Conservation (phyloP, 495 filamentous ascomycete species). For the Trichoderma asperelloides region DNA sequence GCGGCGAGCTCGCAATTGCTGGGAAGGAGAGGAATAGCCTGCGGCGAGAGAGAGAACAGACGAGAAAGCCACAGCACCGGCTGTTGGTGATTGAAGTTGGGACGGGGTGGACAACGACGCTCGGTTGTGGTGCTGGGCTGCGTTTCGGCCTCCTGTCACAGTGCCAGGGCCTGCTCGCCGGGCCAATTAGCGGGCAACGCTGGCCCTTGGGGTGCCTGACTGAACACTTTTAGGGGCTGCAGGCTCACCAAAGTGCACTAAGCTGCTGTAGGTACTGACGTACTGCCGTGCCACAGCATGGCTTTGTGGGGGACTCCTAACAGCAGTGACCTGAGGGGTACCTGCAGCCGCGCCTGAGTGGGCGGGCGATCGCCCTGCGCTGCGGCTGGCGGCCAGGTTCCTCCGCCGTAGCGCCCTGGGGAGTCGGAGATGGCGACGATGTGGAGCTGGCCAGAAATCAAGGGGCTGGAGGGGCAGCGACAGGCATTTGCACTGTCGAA, state of each 20-base stretch:
- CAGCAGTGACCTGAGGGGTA: neutral
- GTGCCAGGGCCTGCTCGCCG: neutral
- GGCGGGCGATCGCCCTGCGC: neutral
- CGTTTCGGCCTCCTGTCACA: constrained; percentile 7
- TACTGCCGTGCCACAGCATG: constrained; percentile 1
- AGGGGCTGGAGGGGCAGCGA: constrained; percentile 5
- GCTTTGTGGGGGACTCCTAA: constrained; percentile 7
- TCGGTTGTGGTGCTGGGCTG: neutral
- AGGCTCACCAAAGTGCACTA: neutral
- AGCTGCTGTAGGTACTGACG: neutral
- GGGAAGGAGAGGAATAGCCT: neutral
- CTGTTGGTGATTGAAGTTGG: neutral
- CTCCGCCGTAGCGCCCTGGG: neutral
- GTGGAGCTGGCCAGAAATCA: constrained; percentile 7
- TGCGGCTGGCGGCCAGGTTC: neutral
- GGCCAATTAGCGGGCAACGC: constrained; percentile 5
- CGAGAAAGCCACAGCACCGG: neutral
- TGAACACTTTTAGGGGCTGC: neutral
- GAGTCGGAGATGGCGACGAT: constrained; percentile 3
- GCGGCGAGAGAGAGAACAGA: neutral
- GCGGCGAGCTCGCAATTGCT: constrained; percentile 6
- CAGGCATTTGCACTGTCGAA: constrained; percentile 1
- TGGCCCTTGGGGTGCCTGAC: neutral
- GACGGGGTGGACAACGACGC: neutral
- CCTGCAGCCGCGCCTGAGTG: neutral